These are phyloP conservation scores for Penicillium chermesinum DNA, from an alignment of 495 filamentous ascomycete species.

Conservation along the genomic window DNA sequence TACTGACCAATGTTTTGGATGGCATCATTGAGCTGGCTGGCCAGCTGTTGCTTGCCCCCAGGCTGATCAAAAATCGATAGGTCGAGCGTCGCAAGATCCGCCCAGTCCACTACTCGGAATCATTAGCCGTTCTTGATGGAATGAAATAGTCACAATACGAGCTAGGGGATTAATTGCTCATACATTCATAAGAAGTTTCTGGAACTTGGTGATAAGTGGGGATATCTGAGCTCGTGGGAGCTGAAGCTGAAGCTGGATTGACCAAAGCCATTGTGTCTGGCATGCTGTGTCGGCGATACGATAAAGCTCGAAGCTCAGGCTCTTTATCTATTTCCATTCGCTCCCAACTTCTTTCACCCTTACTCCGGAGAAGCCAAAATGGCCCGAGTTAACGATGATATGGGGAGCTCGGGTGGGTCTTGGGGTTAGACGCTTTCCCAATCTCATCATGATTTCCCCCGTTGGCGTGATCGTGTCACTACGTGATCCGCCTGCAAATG, in stretches of 20 bases:
- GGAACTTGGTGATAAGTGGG: conserved; percentile 32
- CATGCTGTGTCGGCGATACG: too few species aligned
- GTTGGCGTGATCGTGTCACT: conserved; percentile 16
- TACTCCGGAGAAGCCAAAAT: too few species aligned
- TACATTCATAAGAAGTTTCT: conserved; percentile 35
- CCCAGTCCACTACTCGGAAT: conserved; percentile 33
- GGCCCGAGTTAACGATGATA: neutral
- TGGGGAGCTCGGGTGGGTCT: too few species aligned
- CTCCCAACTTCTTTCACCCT: too few species aligned
- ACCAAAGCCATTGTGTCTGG: neutral
- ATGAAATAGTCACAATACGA: too few species aligned
- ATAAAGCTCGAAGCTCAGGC: too few species aligned
- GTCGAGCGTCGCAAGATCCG: conserved; percentile 49
- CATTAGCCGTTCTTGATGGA: neutral
- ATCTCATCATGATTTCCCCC: conserved; percentile 20
- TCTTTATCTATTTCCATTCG: too few species aligned
- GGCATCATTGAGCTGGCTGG: conserved; percentile 45
- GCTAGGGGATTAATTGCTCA: too few species aligned
- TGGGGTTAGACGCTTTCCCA: too few species aligned
- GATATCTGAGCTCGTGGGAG: conserved; percentile 11
- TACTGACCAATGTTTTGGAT: conserved; percentile 13
- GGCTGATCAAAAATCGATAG: conserved; percentile 42
- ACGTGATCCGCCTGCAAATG: neutral
- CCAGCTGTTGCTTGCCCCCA: conserved; percentile 47
- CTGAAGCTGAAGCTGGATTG: conserved; percentile 9